These are phyloP conservation scores for Sphagnum magellanicum DNA, from an alignment of 228 moss, liverwort and hornwort genomes.

Conservation along the genomic window DNA sequence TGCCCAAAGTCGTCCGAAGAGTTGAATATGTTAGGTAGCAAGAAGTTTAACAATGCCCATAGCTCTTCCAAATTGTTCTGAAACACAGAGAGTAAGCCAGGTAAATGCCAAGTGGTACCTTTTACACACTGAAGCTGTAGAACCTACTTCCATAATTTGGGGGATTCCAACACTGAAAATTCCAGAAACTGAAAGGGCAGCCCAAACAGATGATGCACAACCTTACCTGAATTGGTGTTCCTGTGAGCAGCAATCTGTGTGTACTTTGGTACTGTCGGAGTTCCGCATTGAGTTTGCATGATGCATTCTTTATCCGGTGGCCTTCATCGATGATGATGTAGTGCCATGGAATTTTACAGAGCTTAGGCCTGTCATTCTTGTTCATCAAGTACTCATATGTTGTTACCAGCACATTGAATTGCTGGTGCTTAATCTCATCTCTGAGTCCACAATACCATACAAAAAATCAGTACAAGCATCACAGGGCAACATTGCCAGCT, in stretches of 20 bases:
- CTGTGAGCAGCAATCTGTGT: conserved; percentile 92
- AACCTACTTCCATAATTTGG: too few species aligned
- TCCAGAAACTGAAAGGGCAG: background rate
- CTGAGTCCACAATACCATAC: conserved; percentile 19
- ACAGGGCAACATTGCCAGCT: background rate
- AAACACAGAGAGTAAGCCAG: conserved; percentile 1
- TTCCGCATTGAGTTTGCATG: conserved; percentile 96
- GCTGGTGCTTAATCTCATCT: conserved; percentile 90
- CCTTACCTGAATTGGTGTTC: conserved; percentile 95
- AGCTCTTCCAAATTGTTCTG: conserved; percentile 99
- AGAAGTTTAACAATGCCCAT: conserved; percentile 90
- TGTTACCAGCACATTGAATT: conserved; percentile 96
- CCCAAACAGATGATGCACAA: background rate
- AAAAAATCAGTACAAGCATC: conserved; percentile 1
- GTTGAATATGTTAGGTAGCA: conserved; percentile 95
- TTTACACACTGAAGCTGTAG: too few species aligned
- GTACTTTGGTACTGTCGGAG: conserved; percentile 89
- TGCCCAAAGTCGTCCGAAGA: conserved; percentile 98
- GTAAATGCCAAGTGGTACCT: too few species aligned
- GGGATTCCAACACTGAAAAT: too few species aligned
- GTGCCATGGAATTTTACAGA: conserved; percentile 97
- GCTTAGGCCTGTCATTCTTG: conserved; percentile 96
- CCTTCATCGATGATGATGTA: conserved; percentile 99
- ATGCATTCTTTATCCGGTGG: conserved; percentile 95
- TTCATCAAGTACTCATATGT: conserved; percentile 99